phyloP scores from a whole-genome alignment of 2,329 filamentous ascomycete species.

The Clonostachys rhizophaga region DNA sequence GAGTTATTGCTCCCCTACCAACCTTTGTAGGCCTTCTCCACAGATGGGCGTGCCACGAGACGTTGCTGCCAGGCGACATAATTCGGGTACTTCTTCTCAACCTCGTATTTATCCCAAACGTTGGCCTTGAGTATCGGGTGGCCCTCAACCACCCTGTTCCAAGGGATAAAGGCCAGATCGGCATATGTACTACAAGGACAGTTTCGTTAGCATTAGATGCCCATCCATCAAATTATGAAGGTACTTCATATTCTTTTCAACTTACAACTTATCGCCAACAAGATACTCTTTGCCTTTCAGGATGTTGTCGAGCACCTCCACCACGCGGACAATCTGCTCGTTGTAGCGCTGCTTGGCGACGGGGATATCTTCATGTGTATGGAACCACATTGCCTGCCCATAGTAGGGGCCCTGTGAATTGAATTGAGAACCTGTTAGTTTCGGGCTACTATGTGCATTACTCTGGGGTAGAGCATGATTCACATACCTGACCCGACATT shows the following conservation, averaged over 20 bases:
- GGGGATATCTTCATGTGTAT: slow-evolving; percentile 16
- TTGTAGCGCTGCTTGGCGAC: slow-evolving; percentile 21
- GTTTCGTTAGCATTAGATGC: background rate
- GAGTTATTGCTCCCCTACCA: too few species aligned
- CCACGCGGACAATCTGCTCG: slow-evolving; percentile 19
- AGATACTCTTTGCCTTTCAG: slow-evolving; percentile 26
- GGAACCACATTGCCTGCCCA: slow-evolving; percentile 24
- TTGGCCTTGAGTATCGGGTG: background rate
- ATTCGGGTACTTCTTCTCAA: slow-evolving; percentile 24
- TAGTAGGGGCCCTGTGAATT: slow-evolving; percentile 28
- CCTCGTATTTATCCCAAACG: slow-evolving; percentile 11
- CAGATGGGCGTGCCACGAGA: slow-evolving; percentile 19
- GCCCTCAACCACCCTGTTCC: slow-evolving; percentile 11
- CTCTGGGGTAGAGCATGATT: background rate
- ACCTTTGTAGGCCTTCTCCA: slow-evolving; percentile 13
- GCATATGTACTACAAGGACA: slow-evolving; percentile 18
- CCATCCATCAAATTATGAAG: too few species aligned
- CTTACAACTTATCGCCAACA: slow-evolving; percentile 23
- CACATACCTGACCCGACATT: slow-evolving; percentile 22
- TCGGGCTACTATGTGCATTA: too few species aligned
- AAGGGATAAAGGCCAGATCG: slow-evolving; percentile 24
- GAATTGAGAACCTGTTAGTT: too few species aligned
- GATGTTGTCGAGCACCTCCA: slow-evolving; percentile 19
- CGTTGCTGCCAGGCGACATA: slow-evolving; percentile 25
- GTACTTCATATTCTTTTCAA: background rate